Evolutionary conservation across 768 basidiomycete species (phyloP).

Genomic region (Coprinopsis strossmayeri): DNA sequence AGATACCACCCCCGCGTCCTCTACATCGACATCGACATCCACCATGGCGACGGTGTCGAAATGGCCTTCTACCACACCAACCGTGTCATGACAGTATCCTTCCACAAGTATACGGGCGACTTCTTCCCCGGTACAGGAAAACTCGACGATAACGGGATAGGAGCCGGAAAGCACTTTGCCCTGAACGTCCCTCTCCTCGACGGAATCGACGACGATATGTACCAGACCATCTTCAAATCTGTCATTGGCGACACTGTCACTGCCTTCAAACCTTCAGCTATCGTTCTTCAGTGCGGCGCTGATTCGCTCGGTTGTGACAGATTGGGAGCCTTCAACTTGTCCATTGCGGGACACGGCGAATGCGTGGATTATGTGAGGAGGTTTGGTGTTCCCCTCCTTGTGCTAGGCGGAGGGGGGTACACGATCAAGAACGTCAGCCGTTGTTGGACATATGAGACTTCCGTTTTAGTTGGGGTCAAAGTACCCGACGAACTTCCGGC

Average conservation of each 20-base stretch:
- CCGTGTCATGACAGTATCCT: slow-evolving; percentile 97
- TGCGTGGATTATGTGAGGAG: slow-evolving; percentile 96
- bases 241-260: slow-evolving; percentile 93
- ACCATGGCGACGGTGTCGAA: slow-evolving; percentile 98
- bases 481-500: slow-evolving; percentile 84
- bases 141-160: slow-evolving; percentile 84
- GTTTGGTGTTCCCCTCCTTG: slow-evolving; percentile 84
- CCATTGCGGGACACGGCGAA: slow-evolving; percentile 96
- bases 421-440: slow-evolving; percentile 95
- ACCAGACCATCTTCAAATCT: slow-evolving; percentile 90
- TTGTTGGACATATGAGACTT: slow-evolving; percentile 99
- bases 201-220: slow-evolving; percentile 97
- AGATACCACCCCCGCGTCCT: slow-evolving; percentile 92
- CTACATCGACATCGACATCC: slow-evolving; percentile 99
- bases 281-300: slow-evolving; percentile 96
- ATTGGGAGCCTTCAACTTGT: slow-evolving; percentile 94
- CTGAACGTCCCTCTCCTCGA: slow-evolving; percentile 94
- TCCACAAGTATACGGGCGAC: slow-evolving; percentile 98
- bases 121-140: slow-evolving; percentile 99
- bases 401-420: slow-evolving; percentile 94
- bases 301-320: slow-evolving; percentile 94
- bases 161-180: slow-evolving; percentile 90
- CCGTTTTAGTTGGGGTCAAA: slow-evolving; percentile 77
- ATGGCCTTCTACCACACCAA: slow-evolving; percentile 97
- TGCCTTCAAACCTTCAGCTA: slow-evolving; percentile 80